A percentile compares a stretch with the other conserved stretches of the same genome.
These are phyloP conservation scores for Calonectria pauciramosa DNA, from an alignment of 2,329 filamentous ascomycete genomes.

Conservation along the genomic window DNA sequence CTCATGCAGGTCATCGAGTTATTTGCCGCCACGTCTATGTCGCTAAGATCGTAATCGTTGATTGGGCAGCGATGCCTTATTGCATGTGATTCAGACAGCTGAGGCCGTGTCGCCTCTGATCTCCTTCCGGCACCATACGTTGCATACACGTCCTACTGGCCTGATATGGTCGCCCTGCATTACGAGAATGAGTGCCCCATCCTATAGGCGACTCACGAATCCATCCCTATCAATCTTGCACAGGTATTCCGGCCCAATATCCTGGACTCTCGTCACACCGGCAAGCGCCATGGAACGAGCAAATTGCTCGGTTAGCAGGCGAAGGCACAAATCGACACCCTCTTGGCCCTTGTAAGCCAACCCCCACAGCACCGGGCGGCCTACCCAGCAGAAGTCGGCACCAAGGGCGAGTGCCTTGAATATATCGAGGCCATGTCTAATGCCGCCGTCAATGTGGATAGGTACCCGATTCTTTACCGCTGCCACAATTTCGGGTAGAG, in stretches of 20 bases:
- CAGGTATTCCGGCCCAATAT: neutral
- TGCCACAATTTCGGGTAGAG: neutral
- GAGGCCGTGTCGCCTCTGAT: neutral
- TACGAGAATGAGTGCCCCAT: neutral
- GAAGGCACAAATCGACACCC: neutral
- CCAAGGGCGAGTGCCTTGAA: neutral
- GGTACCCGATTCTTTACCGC: neutral
- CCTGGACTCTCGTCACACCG: neutral
- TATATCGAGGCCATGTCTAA: neutral
- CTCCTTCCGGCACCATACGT: neutral
- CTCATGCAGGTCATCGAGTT: neutral
- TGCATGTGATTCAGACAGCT: neutral
- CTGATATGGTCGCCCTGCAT: neutral
- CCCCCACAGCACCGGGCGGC: neutral
- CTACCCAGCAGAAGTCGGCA: neutral
- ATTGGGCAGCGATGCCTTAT: neutral
- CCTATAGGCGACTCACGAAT: neutral
- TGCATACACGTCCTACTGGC: neutral
- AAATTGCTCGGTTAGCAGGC: neutral
- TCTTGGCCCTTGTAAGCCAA: constrained; percentile 2
- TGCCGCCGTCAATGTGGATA: neutral
- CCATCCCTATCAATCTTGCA: constrained; percentile 6
- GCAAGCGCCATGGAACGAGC: neutral
- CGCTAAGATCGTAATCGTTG: neutral
- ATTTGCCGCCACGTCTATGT: neutral